Base-by-base conservation (phyloP, 208 protist genomes). In the Wallacemonas sp. region DNA sequence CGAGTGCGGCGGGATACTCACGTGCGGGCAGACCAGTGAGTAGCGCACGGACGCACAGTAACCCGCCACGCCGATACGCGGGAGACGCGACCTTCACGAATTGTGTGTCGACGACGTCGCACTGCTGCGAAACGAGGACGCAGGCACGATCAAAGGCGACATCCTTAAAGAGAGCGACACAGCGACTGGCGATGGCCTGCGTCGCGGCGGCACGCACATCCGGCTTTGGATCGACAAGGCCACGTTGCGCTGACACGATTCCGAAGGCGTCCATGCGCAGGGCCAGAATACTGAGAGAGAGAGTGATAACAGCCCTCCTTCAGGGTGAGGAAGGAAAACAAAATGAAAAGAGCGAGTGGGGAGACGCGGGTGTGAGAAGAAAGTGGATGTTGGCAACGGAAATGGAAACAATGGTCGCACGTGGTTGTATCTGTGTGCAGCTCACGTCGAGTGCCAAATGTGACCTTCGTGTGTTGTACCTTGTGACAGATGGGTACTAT, bases 191-290 rank as follows among this genome's bases (percentile, higher is more conserved):
- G n/a, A 93, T 71, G 24, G 67, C 41, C 36, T 72, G 55, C 16
- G 72, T 70, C 4, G 74, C 80, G 34, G 73, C 71, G 12, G 74
- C 63, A 17, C 82, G 73, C 34, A 69, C 72, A 16, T 92, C 86
- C 0, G 75, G 47, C 56, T 87, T 87, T 8, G 80, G 72, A 57
- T 92, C 86, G 17, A 92, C 57, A 17, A 92, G 63, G 21, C 70
- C 34, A 26, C 80, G 82, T 9, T 78, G 68, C 19, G 78, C 72
- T 29, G 70, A 70, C 44, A 67, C 49, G 0, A 83, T 62, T 27
- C 78, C 75, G 14, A 90, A 69, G 4, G 61, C 32, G 30, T 87
- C 80, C 17, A 61, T 44, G 14, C 36, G 14, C 36, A 41, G 36
- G 36, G 6, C 9, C 36, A 41, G 14, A 41, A 41, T 41, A 14